A percentile compares a stretch with the other conserved stretches of the same genome.
Evolutionary conservation across 768 basidiomycete genomes (phyloP).

Genomic region (Astraeus odoratus): DNA sequence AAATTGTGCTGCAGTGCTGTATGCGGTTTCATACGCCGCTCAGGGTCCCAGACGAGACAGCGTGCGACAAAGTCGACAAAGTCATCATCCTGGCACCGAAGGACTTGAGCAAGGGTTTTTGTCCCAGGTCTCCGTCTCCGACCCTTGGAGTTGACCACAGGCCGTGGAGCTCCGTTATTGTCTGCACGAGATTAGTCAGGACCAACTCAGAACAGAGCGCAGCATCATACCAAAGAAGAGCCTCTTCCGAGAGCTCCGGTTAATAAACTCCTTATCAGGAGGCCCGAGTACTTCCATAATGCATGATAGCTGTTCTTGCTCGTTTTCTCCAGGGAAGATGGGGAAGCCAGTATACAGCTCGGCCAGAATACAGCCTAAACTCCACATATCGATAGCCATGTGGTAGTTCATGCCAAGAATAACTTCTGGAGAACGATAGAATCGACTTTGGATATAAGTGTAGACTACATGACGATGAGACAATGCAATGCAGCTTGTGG

Average conservation of each 20-base stretch:
- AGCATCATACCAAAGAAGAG: conserved; percentile 82
- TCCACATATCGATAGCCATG: conserved; percentile 99
- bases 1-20: conserved; percentile 90
- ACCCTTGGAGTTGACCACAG: conserved; percentile 95
- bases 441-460: conserved; percentile 98
- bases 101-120: conserved; percentile 82
- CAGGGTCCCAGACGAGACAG: conserved; percentile 98
- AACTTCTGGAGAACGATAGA: conserved; percentile 99
- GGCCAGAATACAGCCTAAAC: conserved; percentile 94
- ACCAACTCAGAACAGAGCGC: background rate
- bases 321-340: conserved; percentile 98
- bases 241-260: conserved; percentile 88
- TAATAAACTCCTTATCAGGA: conserved; percentile 92
- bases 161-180: conserved; percentile 85
- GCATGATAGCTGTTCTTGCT: conserved; percentile 95
- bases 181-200: conserved; percentile 43
- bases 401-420: conserved; percentile 99
- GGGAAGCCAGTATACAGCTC: conserved; percentile 97
- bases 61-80: conserved; percentile 97
- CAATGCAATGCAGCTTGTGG: background rate
- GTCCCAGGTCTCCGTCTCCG: conserved; percentile 86
- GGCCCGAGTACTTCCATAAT: conserved; percentile 99
- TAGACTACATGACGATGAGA: conserved; percentile 57
- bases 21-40: conserved; percentile 89
- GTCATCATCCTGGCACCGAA: conserved; percentile 88